Evolutionary conservation across 2,329 filamentous ascomycete species (phyloP).

Genomic region (Rhexocercosporidium sp.): DNA sequence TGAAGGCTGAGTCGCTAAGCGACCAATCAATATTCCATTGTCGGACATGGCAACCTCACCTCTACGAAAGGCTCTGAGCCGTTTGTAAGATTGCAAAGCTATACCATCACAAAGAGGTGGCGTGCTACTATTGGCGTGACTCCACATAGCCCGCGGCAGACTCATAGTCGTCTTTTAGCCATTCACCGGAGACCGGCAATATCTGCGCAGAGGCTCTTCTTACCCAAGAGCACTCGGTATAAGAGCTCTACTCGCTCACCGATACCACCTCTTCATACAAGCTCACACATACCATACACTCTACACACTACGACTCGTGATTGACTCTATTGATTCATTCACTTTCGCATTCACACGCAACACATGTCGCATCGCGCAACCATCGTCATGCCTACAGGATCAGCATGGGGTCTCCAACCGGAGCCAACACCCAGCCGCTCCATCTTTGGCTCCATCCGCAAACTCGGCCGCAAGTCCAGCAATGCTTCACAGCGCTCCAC

Average conservation of each 20-base stretch:
- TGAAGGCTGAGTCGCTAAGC: not conserved
- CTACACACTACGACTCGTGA: not conserved
- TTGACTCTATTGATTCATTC: not conserved
- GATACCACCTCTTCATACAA: not conserved
- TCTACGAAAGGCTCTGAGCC: not conserved
- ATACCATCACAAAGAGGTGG: constrained; percentile 1
- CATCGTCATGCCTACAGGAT: constrained; percentile 21
- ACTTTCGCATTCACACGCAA: not conserved
- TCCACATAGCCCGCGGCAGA: constrained; percentile 5
- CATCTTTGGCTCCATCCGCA: constrained; percentile 31
- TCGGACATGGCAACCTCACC: not conserved
- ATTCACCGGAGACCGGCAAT: not conserved
- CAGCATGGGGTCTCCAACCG: constrained; percentile 18
- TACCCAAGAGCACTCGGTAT: not conserved
- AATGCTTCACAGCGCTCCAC: constrained; percentile 21
- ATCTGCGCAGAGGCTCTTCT: not conserved
- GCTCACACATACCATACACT: not conserved
- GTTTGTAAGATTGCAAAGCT: not conserved
- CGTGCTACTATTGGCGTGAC: not conserved
- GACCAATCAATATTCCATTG: not conserved
- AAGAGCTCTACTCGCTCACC: not conserved
- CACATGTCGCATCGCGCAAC: constrained; percentile 11
- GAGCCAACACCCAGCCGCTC: constrained; percentile 17
- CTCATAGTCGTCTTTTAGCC: not conserved
- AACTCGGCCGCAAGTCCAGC: constrained; percentile 29